phyloP scores from a whole-genome alignment of 2,329 filamentous ascomycete species.

The Paraphoma chrysanthemicola region DNA sequence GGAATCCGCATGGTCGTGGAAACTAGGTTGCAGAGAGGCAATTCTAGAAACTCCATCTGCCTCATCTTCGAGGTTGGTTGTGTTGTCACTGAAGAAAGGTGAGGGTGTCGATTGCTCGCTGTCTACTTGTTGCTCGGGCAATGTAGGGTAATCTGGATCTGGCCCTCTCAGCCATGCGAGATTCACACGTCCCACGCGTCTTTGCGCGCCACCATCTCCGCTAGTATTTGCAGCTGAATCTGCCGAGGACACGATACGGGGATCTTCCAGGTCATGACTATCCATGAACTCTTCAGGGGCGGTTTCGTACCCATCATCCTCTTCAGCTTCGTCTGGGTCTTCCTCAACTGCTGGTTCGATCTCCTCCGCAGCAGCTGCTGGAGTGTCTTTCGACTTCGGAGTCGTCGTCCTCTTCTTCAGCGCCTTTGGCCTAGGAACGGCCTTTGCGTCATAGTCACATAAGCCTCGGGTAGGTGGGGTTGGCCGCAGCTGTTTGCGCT shows the following conservation, averaged over 20 bases:
- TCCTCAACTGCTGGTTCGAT: conserved; percentile 17
- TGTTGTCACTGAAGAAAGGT: neutral
- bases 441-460: conserved; percentile 66
- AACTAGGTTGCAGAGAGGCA: too few relatives aligned
- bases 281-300: conserved; percentile 37
- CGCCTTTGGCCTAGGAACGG: conserved; percentile 10
- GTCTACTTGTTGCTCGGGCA: conserved; percentile 4
- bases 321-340: conserved; percentile 1
- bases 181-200: conserved; percentile 30
- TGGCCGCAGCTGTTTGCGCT: conserved; percentile 71
- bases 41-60: neutral
- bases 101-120: neutral
- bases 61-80: neutral
- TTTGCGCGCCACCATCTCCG: neutral
- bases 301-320: conserved; percentile 40
- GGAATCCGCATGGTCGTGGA: conserved; percentile 1
- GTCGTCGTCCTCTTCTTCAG: conserved; percentile 13
- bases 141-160: conserved; percentile 24
- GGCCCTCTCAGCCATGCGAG: conserved; percentile 14
- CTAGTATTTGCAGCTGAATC: neutral
- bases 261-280: conserved; percentile 28
- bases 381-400: conserved; percentile 9
- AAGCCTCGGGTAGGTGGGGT: conserved; percentile 73
- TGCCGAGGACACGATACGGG: conserved; percentile 5
- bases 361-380: neutral